These are phyloP conservation scores for Golovinomyces cichoracearum DNA, from an alignment of 2,329 filamentous ascomycete species.

Conservation along the genomic window DNA sequence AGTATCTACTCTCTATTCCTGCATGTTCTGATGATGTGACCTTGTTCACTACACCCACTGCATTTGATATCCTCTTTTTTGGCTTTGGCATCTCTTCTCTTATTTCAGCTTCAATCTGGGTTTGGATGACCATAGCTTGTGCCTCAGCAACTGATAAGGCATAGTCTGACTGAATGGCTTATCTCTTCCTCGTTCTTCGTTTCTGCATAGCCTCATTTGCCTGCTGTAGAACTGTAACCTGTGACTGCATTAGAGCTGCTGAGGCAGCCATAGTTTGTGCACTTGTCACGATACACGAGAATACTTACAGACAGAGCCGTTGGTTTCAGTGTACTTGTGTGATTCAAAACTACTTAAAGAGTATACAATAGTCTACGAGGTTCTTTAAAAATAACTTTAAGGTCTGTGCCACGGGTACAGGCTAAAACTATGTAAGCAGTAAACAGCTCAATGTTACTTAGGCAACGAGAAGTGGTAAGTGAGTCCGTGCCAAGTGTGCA, in stretches of 20 bases:
- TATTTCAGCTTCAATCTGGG: not conserved
- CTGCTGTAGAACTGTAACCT: not conserved
- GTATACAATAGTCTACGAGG: no score
- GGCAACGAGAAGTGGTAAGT: no score
- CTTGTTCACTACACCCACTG: not conserved
- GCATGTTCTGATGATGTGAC: no score
- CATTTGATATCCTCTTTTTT: not conserved
- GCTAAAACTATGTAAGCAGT: no score
- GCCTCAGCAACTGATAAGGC: not conserved
- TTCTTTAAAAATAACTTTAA: not conserved
- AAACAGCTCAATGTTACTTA: no score
- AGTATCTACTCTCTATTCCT: no score
- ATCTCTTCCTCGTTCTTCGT: not conserved
- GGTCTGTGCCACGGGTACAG: no score
- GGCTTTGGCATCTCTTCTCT: not conserved
- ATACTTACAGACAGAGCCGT: no score
- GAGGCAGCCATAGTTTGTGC: not conserved
- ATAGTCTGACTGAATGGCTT: not conserved
- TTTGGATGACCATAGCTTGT: not conserved
- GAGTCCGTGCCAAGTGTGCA: no score
- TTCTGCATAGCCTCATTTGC: not conserved
- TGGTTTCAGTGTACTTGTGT: no score
- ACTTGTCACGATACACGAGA: not conserved
- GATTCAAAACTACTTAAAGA: no score
- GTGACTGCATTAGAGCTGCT: not conserved